These are phyloP conservation scores for Hygrophorus pudorinus DNA, from an alignment of 768 basidiomycete genomes.

Conservation along the genomic window DNA sequence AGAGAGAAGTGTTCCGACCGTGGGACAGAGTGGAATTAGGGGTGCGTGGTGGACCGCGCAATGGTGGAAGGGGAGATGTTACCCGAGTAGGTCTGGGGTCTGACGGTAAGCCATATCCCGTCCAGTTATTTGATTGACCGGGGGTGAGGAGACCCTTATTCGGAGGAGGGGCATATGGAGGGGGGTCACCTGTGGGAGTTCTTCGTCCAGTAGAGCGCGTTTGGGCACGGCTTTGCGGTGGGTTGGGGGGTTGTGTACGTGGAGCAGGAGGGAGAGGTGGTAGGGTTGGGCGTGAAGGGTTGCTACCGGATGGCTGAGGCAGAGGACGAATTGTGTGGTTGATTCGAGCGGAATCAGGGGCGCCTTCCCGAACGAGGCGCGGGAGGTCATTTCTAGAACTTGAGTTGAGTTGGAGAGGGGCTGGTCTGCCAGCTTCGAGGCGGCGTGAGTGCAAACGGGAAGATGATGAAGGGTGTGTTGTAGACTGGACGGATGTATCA, in stretches of 20 bases:
- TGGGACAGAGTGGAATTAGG: slow-evolving; percentile 25
- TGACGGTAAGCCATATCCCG: slow-evolving; percentile 44
- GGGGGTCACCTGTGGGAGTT: slow-evolving; percentile 48
- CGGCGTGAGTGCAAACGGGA: slow-evolving; percentile 10
- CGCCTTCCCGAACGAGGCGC: slow-evolving; percentile 54
- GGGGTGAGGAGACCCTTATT: slow-evolving; percentile 35
- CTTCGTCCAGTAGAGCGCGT: slow-evolving; percentile 29
- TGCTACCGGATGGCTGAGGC: slow-evolving; percentile 32
- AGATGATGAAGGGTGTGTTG: not conserved
- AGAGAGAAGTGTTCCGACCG: slow-evolving; percentile 45
- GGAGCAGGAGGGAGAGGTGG: slow-evolving; percentile 67
- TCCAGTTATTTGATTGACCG: slow-evolving; percentile 25
- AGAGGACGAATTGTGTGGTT: slow-evolving; percentile 33
- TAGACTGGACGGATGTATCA: not conserved
- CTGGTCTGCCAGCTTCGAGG: slow-evolving; percentile 51
- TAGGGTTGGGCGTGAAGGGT: slow-evolving; percentile 36
- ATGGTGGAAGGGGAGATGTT: slow-evolving; percentile 32
- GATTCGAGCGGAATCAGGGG: slow-evolving; percentile 45
- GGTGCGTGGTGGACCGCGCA: slow-evolving; percentile 22
- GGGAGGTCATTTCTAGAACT: slow-evolving; percentile 56
- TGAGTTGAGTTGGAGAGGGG: slow-evolving; percentile 67
- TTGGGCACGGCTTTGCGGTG: slow-evolving; percentile 29
- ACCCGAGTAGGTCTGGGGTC: slow-evolving; percentile 49
- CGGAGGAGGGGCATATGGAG: slow-evolving; percentile 32
- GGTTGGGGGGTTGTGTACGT: slow-evolving; percentile 52